A percentile compares a stretch with the other conserved stretches of the same genome.
Conservation (phyloP, 495 filamentous ascomycete species). For the Annulohypoxylon maeteangense region DNA sequence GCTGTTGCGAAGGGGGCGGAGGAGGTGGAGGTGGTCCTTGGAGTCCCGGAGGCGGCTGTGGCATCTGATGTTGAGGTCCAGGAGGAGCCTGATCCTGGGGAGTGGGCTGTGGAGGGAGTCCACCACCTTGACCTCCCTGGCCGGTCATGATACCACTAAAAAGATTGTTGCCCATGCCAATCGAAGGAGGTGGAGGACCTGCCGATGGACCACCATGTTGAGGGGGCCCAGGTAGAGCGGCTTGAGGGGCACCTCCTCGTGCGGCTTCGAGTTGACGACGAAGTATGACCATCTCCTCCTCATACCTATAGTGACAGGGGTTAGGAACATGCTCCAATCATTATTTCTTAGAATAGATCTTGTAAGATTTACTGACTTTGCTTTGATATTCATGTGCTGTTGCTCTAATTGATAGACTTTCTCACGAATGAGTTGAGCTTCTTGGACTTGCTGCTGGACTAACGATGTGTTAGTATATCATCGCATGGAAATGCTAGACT, state of each 20-base stretch:
- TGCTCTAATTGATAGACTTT: constrained; percentile 93
- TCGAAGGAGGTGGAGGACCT: constrained; percentile 78
- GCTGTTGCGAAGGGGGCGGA: constrained; percentile 62
- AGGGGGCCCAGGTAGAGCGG: constrained; percentile 70
- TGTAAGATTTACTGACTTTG: constrained; percentile 71
- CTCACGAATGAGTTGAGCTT: constrained; percentile 91
- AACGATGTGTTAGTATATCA: constrained; percentile 14
- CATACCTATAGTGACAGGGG: constrained; percentile 71
- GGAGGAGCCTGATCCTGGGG: constrained; percentile 63
- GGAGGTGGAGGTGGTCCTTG: constrained; percentile 70
- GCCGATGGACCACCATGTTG: constrained; percentile 83
- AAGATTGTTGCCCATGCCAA: constrained; percentile 92
- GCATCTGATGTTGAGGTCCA: constrained; percentile 67
- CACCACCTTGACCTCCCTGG: constrained; percentile 81
- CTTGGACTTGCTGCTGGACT: constrained; percentile 89
- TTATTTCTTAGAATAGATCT: background rate
- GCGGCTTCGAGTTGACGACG: constrained; percentile 84
- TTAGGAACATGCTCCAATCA: constrained; percentile 1
- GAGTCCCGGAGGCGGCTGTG: constrained; percentile 72
- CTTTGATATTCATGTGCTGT: constrained; percentile 83
- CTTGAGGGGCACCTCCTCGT: constrained; percentile 74
- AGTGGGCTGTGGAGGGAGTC: constrained; percentile 86
- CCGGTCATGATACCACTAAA: constrained; percentile 97
- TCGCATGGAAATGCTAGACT: background rate
- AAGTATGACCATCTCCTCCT: constrained; percentile 86